A percentile compares a stretch with the other conserved stretches of the same genome.
Evolutionary conservation across 202 grass and related monocot genomes (phyloP).

Genomic region (Zizania palustris): DNA sequence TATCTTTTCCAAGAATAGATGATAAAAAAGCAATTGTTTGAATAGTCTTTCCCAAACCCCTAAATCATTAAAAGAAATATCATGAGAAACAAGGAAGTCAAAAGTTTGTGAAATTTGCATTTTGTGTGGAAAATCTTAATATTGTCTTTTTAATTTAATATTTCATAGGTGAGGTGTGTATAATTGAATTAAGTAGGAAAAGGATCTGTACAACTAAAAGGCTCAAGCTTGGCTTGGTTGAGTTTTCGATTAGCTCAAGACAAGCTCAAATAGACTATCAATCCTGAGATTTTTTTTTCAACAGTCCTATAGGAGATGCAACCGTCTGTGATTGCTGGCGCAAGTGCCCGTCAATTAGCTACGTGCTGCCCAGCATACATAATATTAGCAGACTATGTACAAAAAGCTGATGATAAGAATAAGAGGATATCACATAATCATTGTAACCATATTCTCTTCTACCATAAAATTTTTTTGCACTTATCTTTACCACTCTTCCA

Average conservation of each 20-base stretch:
- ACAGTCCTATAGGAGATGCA: neutral
- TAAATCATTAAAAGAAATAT: constrained; percentile 52
- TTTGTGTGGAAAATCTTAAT: neutral
- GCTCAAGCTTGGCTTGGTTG: neutral
- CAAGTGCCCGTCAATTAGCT: neutral
- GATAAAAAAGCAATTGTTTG: constrained; percentile 94
- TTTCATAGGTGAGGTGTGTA: neutral
- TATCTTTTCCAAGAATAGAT: constrained; percentile 68
- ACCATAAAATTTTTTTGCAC: too few species aligned
- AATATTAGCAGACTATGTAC: neutral
- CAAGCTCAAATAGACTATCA: neutral
- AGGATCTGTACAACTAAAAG: neutral
- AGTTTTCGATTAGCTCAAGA: too few species aligned
- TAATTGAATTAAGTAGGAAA: neutral
- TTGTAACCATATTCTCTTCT: too few species aligned
- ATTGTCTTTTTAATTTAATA: neutral
- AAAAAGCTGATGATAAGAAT: neutral
- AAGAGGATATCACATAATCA: neutral
- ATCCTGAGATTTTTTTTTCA: neutral
- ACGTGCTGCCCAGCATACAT: neutral
- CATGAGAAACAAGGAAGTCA: neutral
- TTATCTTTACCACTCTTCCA: too few species aligned
- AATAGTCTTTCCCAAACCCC: constrained; percentile 97
- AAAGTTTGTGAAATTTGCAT: neutral
- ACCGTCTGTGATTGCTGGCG: neutral